Evolutionary conservation across 805 yeast genomes (phyloP), one percentile per base, ranked within the genome.

Genomic region (Candida arabinofermentans): DNA sequence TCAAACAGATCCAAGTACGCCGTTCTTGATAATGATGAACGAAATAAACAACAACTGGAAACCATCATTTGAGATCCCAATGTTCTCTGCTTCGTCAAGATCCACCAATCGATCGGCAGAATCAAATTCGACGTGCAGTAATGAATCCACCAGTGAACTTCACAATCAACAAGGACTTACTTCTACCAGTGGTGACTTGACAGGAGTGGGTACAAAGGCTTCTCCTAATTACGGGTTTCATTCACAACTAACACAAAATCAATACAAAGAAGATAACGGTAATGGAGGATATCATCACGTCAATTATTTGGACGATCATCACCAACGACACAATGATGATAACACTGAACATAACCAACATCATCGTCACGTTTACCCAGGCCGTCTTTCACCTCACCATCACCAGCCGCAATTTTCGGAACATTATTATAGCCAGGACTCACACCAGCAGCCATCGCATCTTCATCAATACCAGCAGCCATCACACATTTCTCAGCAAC

Each of bases 1-100:
- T 24, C 13, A 14, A 7, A 8, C 2, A 13, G 17, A 19, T 5
- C 5, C n/a, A 5, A 35, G 24, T 16, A 26, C 14, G 4, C 27
- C 29, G 9, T 26, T 39, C 10, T 24, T 31, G n/a, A 27, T 22
- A 9, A 34, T 47, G 30, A n/a, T 47, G 24, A 35, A 34, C 21
- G 51, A 44, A 31, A 31, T 47, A 8, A 47, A 44, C 43, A 44
- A 43, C 38, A 47, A 47, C 27, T 47, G 51, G 51, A 42, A 44
- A 26, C 51, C 51, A 6, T 31, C 42, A 10, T 47, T 47, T 42
- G 47, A 44, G n/a, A 37, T 47, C 4, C 37, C 40, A 9, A 9
- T 37, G 26, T 24, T 24, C 5, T 14, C 24, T 21, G 8, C 24
- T n/a, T 21, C 35, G 10, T n/a, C 35, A 13, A 19, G 13, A 10